Conservation (phyloP, 345 rosid species). For the Populus deltoides region DNA sequence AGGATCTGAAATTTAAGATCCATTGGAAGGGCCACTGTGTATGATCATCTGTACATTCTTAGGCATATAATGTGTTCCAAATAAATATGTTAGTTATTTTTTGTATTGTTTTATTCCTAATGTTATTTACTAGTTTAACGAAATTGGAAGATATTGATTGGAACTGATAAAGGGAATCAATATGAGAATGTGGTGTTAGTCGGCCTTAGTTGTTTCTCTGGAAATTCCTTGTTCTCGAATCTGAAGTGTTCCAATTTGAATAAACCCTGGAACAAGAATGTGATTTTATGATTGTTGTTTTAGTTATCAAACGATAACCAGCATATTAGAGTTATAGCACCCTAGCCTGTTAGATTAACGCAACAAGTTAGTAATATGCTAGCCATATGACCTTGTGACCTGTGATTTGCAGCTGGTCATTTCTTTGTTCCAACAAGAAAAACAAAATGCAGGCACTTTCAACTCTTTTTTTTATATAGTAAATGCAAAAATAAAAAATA, state of each 20-base stretch:
- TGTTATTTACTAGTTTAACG: background rate
- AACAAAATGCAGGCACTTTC: too few relatives aligned
- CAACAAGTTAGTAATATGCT: background rate
- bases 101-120: background rate
- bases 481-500: too few relatives aligned
- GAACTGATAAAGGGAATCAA: background rate
- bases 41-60: constrained; percentile 5
- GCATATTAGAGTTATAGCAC: too few relatives aligned
- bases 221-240: background rate
- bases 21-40: background rate
- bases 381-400: too few relatives aligned
- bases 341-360: background rate
- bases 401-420: too few relatives aligned
- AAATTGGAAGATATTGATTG: background rate
- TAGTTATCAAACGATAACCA: too few relatives aligned
- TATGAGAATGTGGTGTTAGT: background rate
- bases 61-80: background rate
- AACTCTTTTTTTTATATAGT: too few relatives aligned
- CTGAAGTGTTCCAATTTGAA: background rate
- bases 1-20: constrained; percentile 2
- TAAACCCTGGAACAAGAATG: background rate
- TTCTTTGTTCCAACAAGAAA: too few relatives aligned
- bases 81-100: background rate
- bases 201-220: background rate
- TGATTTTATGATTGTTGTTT: too few relatives aligned